phyloP scores from a whole-genome alignment of 768 basidiomycete species.

The Panaeolus cyanescens region DNA sequence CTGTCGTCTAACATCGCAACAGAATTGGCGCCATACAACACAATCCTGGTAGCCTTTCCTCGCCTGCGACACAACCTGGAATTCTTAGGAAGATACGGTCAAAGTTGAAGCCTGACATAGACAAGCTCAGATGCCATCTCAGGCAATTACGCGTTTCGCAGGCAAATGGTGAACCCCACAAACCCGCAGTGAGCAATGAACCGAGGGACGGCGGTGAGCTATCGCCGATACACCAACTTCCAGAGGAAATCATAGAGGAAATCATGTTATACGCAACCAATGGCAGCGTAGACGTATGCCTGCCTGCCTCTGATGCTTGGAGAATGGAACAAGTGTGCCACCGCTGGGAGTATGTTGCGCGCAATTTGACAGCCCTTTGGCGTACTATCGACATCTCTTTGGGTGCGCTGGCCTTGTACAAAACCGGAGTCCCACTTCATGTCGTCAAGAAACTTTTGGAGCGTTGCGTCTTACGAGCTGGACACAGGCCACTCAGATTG shows the following conservation, averaged over 20 bases:
- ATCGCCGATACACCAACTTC: slow-evolving; percentile 11
- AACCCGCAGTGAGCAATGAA: neutral
- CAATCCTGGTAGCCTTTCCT: neutral
- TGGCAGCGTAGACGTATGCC: slow-evolving; percentile 12
- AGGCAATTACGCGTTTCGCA: neutral
- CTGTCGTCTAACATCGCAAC: neutral
- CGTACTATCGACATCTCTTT: slow-evolving; percentile 12
- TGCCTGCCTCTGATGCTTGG: slow-evolving; percentile 12
- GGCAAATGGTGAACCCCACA: neutral
- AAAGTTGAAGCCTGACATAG: neutral
- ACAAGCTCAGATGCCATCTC: neutral
- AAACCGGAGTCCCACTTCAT: neutral
- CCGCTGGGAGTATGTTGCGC: slow-evolving; percentile 9
- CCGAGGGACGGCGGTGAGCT: slow-evolving; percentile 5
- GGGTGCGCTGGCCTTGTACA: slow-evolving; percentile 7
- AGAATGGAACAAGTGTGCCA: slow-evolving; percentile 14
- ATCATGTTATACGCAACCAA: slow-evolving; percentile 8
- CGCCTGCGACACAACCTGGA: neutral
- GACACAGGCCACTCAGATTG: slow-evolving; percentile 7
- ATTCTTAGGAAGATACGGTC: neutral
- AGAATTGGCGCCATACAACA: neutral
- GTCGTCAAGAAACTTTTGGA: slow-evolving; percentile 2
- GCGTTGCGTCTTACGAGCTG: slow-evolving; percentile 6
- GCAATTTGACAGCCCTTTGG: slow-evolving; percentile 9
- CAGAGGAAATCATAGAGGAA: slow-evolving; percentile 13